Percentiles rank a stretch among this genome's conserved stretches.
Evolutionary conservation across 495 filamentous ascomycete species (phyloP).

Genomic region (Neurospora cerealis): DNA sequence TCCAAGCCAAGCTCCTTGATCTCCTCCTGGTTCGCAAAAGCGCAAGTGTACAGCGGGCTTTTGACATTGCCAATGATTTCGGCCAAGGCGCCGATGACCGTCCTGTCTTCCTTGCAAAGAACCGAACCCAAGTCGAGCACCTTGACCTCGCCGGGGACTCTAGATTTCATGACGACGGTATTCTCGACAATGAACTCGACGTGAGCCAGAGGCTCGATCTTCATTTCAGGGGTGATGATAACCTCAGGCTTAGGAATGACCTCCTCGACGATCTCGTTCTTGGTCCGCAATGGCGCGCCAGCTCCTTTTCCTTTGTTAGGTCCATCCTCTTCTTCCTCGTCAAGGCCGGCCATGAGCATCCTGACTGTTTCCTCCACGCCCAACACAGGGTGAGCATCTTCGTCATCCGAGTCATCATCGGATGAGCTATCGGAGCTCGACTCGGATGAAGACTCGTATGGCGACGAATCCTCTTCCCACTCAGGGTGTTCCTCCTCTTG

Average conservation of each 20-base stretch:
- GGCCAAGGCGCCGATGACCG: slow-evolving; percentile 64
- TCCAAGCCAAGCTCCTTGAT: slow-evolving; percentile 54
- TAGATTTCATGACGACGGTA: slow-evolving; percentile 67
- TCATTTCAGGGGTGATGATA: slow-evolving; percentile 61
- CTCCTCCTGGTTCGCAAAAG: slow-evolving; percentile 55
- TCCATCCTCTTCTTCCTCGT: slow-evolving; percentile 60
- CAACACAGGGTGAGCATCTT: slow-evolving; percentile 41
- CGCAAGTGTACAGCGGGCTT: slow-evolving; percentile 70
- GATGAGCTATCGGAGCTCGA: slow-evolving; percentile 35
- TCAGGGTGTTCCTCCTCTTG: slow-evolving; percentile 29
- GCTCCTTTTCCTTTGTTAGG: slow-evolving; percentile 35
- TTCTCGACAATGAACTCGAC: slow-evolving; percentile 68
- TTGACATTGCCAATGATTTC: slow-evolving; percentile 77
- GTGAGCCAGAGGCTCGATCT: slow-evolving; percentile 59
- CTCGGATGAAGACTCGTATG: slow-evolving; percentile 36
- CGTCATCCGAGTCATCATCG: slow-evolving; percentile 45
- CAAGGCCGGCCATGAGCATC: slow-evolving; percentile 61
- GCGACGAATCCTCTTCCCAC: slow-evolving; percentile 57
- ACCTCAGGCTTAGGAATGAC: slow-evolving; percentile 64
- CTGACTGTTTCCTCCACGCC: slow-evolving; percentile 68
- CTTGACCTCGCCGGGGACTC: slow-evolving; percentile 65
- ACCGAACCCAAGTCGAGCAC: slow-evolving; percentile 77
- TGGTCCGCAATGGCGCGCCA: slow-evolving; percentile 48
- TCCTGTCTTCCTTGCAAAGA: slow-evolving; percentile 67
- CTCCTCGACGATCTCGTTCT: slow-evolving; percentile 64